These are phyloP conservation scores for Aegilops speltoides DNA, from an alignment of 176 grass and related monocot species.

Conservation along the genomic window DNA sequence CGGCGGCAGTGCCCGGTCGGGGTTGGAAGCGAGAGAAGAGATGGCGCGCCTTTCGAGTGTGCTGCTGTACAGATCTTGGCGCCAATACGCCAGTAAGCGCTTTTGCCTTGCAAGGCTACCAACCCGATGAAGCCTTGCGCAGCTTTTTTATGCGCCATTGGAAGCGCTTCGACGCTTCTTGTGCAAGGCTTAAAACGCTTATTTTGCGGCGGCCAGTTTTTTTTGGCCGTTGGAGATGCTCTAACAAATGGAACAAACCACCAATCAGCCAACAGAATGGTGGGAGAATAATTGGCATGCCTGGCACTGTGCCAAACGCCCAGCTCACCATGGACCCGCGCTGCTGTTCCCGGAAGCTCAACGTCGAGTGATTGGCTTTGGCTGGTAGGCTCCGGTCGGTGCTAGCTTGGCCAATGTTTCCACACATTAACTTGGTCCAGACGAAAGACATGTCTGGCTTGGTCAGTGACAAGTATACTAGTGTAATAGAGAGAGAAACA, in stretches of 20 bases:
- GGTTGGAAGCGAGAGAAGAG: too few species aligned
- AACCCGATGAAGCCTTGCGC: too few species aligned
- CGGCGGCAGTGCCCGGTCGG: too few species aligned
- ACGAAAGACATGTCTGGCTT: not conserved
- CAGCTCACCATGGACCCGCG: slow-evolving; percentile 26
- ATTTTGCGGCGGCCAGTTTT: too few species aligned
- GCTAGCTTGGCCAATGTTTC: slow-evolving; percentile 23
- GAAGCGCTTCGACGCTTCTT: too few species aligned
- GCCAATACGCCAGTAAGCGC: too few species aligned
- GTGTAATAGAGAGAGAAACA: not conserved
- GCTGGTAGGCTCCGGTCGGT: slow-evolving; percentile 42
- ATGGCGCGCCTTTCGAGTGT: too few species aligned
- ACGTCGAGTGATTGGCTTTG: slow-evolving; percentile 27
- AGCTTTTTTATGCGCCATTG: too few species aligned
- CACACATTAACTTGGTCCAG: not conserved
- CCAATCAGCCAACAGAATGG: slow-evolving; percentile 20
- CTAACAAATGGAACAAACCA: slow-evolving; percentile 10
- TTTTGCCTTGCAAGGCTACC: too few species aligned
- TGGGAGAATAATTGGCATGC: slow-evolving; percentile 5
- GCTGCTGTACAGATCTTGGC: too few species aligned
- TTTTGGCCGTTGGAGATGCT: too few species aligned
- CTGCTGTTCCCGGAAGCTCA: slow-evolving; percentile 16
- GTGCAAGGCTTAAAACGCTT: too few species aligned
- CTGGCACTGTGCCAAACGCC: slow-evolving; percentile 16
- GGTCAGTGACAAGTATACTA: not conserved